Conservation (phyloP, 345 rosid species). For the Corchorus capsularis region DNA sequence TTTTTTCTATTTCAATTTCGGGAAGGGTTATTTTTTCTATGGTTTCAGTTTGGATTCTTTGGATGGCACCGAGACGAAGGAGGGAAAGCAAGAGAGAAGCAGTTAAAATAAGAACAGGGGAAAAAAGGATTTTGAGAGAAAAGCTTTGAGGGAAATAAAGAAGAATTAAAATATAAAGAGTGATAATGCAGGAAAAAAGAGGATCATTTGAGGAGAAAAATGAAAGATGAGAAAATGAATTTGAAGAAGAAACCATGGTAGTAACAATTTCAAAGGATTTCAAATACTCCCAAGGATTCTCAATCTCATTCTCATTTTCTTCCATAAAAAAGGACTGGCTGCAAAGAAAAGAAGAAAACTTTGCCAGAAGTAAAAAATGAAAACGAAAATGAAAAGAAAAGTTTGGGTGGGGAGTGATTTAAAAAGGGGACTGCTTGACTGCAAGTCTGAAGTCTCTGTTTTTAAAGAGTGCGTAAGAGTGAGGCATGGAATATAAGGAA, state of each 20-base stretch:
- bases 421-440: constrained; percentile 21
- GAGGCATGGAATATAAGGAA: constrained; percentile 39
- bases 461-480: constrained; percentile 31
- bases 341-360: not conserved
- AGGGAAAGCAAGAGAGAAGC: constrained; percentile 45
- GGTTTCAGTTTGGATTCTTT: constrained; percentile 15
- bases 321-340: constrained; percentile 23
- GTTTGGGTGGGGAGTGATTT: constrained; percentile 28
- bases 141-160: constrained; percentile 52
- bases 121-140: constrained; percentile 36
- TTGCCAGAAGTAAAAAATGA: not conserved
- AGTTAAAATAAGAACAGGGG: constrained; percentile 58
- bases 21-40: not conserved
- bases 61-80: constrained; percentile 53
- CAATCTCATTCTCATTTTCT: constrained; percentile 22
- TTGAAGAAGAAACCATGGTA: constrained; percentile 8
- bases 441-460: not conserved
- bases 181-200: constrained; percentile 55
- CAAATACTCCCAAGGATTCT: constrained; percentile 12
- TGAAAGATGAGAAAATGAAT: constrained; percentile 6
- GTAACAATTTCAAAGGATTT: not conserved
- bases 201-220: constrained; percentile 34
- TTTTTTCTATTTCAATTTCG: constrained; percentile 1
- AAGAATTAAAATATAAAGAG: constrained; percentile 51
- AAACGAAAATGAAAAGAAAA: not conserved